Evolutionary conservation across 495 filamentous ascomycete genomes (phyloP).

Genomic region (Neurospora intermedia): DNA sequence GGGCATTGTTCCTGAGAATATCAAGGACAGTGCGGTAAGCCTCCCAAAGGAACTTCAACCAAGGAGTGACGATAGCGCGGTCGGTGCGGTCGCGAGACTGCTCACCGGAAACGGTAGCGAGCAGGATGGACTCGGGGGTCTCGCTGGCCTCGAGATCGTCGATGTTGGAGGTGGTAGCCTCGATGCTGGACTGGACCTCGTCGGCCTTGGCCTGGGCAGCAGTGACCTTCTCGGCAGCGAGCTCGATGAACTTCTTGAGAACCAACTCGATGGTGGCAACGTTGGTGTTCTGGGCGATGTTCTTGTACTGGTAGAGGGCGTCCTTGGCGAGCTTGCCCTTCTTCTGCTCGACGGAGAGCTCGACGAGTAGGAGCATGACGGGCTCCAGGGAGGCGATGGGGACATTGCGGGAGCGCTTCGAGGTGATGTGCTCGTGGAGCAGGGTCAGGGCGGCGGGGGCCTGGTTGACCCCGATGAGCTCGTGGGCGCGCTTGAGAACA

Average conservation of each 20-base stretch:
- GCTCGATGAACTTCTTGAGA: conserved; percentile 92
- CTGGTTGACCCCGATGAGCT: conserved; percentile 96
- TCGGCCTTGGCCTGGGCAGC: conserved; percentile 94
- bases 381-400: conserved; percentile 95
- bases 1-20: conserved; percentile 97
- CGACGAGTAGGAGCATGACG: conserved; percentile 95
- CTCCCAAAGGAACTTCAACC: conserved; percentile 99
- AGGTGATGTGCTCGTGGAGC: conserved; percentile 98
- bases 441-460: conserved; percentile 81
- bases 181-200: conserved; percentile 79
- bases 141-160: conserved; percentile 96
- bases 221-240: conserved; percentile 91
- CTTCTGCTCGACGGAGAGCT: conserved; percentile 89
- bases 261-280: conserved; percentile 96
- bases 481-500: conserved; percentile 94
- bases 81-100: conserved; percentile 95
- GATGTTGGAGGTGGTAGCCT: conserved; percentile 62
- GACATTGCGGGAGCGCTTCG: conserved; percentile 92
- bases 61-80: conserved; percentile 93
- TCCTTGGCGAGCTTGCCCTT: conserved; percentile 98
- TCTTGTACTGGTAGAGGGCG: conserved; percentile 98
- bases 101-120: conserved; percentile 95
- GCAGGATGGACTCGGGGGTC: conserved; percentile 93
- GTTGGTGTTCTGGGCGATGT: conserved; percentile 97
- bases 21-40: conserved; percentile 98